phyloP scores from a whole-genome alignment of 176 grass and related monocot species.

The Puccinellia tenuiflora region DNA sequence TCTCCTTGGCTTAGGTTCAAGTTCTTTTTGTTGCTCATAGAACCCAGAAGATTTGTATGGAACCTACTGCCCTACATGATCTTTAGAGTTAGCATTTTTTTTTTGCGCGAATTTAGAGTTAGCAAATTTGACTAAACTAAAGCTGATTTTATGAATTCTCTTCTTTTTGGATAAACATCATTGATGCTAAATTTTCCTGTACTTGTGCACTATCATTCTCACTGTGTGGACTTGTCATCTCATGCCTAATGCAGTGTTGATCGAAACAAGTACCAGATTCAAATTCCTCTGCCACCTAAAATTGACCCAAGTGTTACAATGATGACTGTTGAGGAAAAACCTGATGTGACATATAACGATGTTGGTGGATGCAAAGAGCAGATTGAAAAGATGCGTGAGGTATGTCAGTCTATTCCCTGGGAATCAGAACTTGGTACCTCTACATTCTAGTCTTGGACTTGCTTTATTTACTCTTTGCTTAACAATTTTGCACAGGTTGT shows the following conservation, averaged over 20 bases:
- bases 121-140: neutral
- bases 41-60: neutral
- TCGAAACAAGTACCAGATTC: conserved; percentile 90
- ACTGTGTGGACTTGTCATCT: neutral
- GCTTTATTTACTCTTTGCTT: conserved; percentile 1
- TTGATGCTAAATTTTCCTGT: neutral
- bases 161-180: neutral
- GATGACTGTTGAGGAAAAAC: conserved; percentile 99
- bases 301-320: conserved; percentile 96
- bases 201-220: neutral
- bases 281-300: conserved; percentile 87
- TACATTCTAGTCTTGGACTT: neutral
- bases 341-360: conserved; percentile 93
- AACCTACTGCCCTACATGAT: neutral
- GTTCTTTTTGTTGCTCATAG: neutral
- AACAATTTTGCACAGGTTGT: conserved; percentile 52
- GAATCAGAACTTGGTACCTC: neutral
- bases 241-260: conserved; percentile 62
- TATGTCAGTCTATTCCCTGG: conserved; percentile 7
- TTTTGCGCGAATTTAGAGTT: no score
- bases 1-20: neutral
- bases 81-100: neutral
- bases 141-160: neutral
- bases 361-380: conserved; percentile 95
- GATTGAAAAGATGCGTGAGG: conserved; percentile 97